Evolutionary conservation across 2,329 filamentous ascomycete species (phyloP).

Genomic region (Beauveria australis): DNA sequence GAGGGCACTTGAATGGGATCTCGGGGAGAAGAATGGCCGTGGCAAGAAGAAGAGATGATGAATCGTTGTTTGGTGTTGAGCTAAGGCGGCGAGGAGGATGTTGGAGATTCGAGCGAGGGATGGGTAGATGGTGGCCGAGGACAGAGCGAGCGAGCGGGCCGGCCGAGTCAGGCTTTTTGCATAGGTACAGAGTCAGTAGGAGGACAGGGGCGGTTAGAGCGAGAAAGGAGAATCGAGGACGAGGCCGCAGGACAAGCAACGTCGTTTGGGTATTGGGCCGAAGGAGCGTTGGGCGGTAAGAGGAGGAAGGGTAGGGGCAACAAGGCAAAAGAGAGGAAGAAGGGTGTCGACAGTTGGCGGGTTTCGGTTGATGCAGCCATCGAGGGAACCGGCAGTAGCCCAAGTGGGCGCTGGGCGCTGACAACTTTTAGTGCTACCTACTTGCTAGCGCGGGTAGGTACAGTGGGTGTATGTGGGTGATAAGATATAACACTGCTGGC

Average conservation of each 20-base stretch:
- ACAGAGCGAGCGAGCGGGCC: conserved; percentile 5
- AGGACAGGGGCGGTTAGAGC: background rate
- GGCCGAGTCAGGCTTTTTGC: conserved; percentile 9
- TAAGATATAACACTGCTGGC: too few species aligned
- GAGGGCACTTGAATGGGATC: background rate
- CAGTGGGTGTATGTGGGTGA: background rate
- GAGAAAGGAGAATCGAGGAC: background rate
- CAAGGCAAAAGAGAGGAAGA: background rate
- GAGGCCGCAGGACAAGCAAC: background rate
- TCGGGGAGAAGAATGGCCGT: background rate
- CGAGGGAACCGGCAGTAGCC: background rate
- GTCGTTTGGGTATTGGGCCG: background rate
- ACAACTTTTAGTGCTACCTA: background rate
- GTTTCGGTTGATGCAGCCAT: background rate
- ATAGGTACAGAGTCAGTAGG: conserved; percentile 1
- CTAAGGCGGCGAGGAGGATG: background rate
- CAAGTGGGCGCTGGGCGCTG: background rate
- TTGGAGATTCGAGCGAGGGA: conserved; percentile 1
- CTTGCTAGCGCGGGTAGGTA: background rate
- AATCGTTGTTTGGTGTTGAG: background rate
- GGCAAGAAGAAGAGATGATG: background rate
- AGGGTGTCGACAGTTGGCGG: background rate
- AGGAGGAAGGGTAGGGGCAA: background rate
- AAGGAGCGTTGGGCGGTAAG: conserved; percentile 3
- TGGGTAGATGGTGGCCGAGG: background rate